A percentile compares a stretch with the other conserved stretches of the same genome.
Evolutionary conservation across 495 filamentous ascomycete species (phyloP).

Genomic region (Penicillium pancosmium): DNA sequence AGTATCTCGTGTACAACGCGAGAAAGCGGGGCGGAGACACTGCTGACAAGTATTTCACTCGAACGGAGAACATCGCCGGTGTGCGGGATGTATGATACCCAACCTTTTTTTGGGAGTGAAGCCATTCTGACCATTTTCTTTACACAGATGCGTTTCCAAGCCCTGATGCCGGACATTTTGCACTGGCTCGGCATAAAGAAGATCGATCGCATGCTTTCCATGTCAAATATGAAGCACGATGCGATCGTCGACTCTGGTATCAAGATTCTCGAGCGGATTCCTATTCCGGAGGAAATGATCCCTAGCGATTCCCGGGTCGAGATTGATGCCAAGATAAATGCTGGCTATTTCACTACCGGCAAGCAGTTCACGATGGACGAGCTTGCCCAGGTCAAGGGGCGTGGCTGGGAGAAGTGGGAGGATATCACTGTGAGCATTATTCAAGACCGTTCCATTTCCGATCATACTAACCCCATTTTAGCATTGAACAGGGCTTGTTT

Average conservation of each 20-base stretch:
- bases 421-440: constrained; percentile 54
- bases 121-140: not conserved
- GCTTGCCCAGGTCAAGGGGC: constrained; percentile 79
- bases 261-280: constrained; percentile 88
- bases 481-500: constrained; percentile 16
- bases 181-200: constrained; percentile 99
- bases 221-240: constrained; percentile 99
- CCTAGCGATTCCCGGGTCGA: constrained; percentile 94
- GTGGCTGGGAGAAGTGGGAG: constrained; percentile 85
- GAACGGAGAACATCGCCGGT: constrained; percentile 95
- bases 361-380: constrained; percentile 88
- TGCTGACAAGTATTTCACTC: constrained; percentile 95
- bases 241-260: constrained; percentile 97
- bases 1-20: constrained; percentile 97
- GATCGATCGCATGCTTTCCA: constrained; percentile 97
- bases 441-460: not conserved
- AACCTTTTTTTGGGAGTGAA: not conserved
- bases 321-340: constrained; percentile 98
- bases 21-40: constrained; percentile 78
- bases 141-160: constrained; percentile 90
- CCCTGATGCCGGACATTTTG: constrained; percentile 97
- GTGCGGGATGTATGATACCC: constrained; percentile 64
- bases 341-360: constrained; percentile 93
- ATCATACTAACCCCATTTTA: constrained; percentile 5
- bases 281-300: constrained; percentile 92